Conservation (phyloP, 352 stramenopile genomes). For the Thraustochytrium striatum region DNA sequence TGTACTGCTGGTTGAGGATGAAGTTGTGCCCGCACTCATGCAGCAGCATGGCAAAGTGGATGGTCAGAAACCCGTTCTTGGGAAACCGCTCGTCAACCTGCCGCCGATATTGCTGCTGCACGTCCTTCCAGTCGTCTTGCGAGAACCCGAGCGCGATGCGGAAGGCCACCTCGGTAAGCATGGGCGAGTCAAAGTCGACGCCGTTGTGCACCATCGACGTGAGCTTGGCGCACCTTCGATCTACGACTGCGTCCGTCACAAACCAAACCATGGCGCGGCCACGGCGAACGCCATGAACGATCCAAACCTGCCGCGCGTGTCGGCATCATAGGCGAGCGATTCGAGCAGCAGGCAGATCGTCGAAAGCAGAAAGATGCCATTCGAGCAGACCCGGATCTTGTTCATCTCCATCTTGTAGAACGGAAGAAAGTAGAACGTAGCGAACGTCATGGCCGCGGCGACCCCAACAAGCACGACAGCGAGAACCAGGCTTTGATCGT, state of each 20-base stretch:
- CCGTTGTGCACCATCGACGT: neutral
- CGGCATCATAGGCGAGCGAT: neutral
- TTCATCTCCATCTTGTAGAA: slow-evolving; percentile 28
- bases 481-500: neutral
- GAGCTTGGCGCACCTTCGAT: neutral
- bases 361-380: slow-evolving; percentile 33
- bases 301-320: neutral
- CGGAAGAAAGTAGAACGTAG: slow-evolving; percentile 9
- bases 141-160: neutral
- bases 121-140: neutral
- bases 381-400: too few species aligned
- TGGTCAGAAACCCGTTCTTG: neutral
- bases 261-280: neutral
- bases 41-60: slow-evolving; percentile 11
- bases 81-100: slow-evolving; percentile 2
- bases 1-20: neutral
- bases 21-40: slow-evolving; percentile 16
- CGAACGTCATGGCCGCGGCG: neutral
- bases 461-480: neutral
- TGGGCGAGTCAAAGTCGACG: slow-evolving; percentile 5
- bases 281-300: slow-evolving; percentile 28
- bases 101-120: neutral
- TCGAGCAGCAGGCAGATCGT: slow-evolving; percentile 31
- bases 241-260: neutral
- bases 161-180: neutral